Evolutionary conservation across 1,284 basidiomycete species (phyloP).

Genomic region (Irpex lacteus): DNA sequence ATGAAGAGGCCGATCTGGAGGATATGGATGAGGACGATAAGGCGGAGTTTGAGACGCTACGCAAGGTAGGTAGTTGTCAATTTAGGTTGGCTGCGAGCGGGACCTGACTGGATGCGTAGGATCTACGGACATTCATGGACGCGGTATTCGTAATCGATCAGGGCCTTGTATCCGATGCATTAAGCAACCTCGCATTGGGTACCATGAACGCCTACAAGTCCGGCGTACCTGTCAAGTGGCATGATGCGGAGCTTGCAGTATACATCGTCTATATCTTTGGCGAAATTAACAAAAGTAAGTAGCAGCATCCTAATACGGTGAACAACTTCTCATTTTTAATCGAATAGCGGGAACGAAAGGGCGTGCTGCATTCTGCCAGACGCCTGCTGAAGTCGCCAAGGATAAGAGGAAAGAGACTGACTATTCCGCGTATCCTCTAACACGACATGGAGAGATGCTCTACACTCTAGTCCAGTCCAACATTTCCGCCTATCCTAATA

Average conservation of each 20-base stretch:
- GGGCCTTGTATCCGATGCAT: constrained; percentile 71
- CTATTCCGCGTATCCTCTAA: constrained; percentile 85
- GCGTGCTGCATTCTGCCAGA: constrained; percentile 70
- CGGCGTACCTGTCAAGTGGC: constrained; percentile 76
- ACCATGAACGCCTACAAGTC: constrained; percentile 70
- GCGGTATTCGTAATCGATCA: constrained; percentile 81
- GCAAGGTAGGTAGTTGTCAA: constrained; percentile 56
- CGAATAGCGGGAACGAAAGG: constrained; percentile 66
- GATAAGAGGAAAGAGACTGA: constrained; percentile 69
- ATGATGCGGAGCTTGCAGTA: constrained; percentile 90
- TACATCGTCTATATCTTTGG: constrained; percentile 94
- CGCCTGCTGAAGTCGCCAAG: constrained; percentile 58
- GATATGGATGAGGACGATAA: constrained; percentile 90
- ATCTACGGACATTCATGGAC: constrained; percentile 81
- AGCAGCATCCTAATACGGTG: background rate
- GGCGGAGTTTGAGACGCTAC: constrained; percentile 80
- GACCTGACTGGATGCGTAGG: constrained; percentile 40
- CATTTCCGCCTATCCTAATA: constrained; percentile 83
- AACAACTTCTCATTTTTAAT: constrained; percentile 3
- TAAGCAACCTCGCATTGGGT: constrained; percentile 68
- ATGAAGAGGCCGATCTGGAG: constrained; percentile 74
- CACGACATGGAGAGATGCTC: constrained; percentile 89
- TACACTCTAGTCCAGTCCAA: constrained; percentile 82
- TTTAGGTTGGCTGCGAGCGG: background rate
- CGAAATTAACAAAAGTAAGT: constrained; percentile 81